Evolutionary conservation across 192 early-diverging fungal genomes (phyloP).

Genomic region (Backusella parvicylindrica): DNA sequence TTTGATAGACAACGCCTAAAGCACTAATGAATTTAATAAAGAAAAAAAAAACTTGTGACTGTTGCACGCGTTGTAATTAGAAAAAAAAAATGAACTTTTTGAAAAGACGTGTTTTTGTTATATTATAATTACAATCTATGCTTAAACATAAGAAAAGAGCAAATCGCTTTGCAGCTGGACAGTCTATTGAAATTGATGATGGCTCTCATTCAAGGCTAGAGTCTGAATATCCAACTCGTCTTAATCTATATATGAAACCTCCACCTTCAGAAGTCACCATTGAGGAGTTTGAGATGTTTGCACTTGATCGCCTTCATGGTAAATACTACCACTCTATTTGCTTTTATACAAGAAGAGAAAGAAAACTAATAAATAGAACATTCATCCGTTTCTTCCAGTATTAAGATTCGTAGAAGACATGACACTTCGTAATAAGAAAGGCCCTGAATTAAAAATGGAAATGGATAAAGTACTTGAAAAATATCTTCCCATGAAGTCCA

Average conservation of each 20-base stretch:
- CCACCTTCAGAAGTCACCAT: slow-evolving; percentile 65
- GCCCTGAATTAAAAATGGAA: slow-evolving; percentile 53
- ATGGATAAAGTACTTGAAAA: slow-evolving; percentile 48
- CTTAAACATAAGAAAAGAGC: slow-evolving; percentile 13
- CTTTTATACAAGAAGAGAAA: neutral
- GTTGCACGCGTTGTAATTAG: neutral
- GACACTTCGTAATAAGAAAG: slow-evolving; percentile 62
- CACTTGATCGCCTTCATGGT: slow-evolving; percentile 71
- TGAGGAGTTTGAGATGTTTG: slow-evolving; percentile 70
- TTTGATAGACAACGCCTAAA: slow-evolving; percentile 51
- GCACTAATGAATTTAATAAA: slow-evolving; percentile 46
- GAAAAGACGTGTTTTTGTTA: neutral
- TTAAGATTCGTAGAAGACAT: slow-evolving; percentile 83
- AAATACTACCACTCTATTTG: neutral
- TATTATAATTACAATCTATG: neutral
- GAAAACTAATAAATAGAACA: neutral
- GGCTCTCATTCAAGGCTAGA: slow-evolving; percentile 1
- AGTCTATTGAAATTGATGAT: neutral
- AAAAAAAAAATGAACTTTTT: neutral
- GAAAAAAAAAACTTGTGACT: neutral
- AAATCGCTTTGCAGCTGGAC: slow-evolving; percentile 11
- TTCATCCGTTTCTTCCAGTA: slow-evolving; percentile 40
- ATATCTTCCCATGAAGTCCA: slow-evolving; percentile 63
- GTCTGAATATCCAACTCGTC: slow-evolving; percentile 37
- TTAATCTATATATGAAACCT: slow-evolving; percentile 69